Evolutionary conservation across 208 protist genomes (phyloP), one percentile per base, ranked within the genome.

Genomic region (Endotrypanum monterogeii): DNA sequence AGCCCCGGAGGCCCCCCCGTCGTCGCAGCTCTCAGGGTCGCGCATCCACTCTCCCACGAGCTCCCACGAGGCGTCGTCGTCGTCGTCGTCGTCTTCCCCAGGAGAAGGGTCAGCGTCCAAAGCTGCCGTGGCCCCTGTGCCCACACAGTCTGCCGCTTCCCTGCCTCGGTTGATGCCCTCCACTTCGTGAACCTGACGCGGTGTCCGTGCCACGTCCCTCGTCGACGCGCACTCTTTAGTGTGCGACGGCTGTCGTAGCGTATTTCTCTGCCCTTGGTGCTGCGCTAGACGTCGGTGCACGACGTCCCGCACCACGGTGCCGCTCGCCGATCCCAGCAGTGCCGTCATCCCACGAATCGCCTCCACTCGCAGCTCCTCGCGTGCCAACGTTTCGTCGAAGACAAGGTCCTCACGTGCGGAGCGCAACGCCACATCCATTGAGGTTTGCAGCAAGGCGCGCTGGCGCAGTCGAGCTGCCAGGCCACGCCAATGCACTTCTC

Each of bases 401-500:
- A 48, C 0, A 8, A 72, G 7, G 23, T 80, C 76, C 0, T 75
- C 70, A n/a, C 73, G n/a, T 25, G 77, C 77, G 25, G 51, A 23
- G 39, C 41, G 44, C 18, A 82, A 48, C 12, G 62, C 66, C 35
- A 76, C 28, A 37, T 67, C 3, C 16, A 51, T 32, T 4, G 65
- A 37, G 16, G 44, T 2, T 37, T 52, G 48, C 75, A 76, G 60
- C n/a, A 76, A 28, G 55, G 41, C 70, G 57, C 55, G 23, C 55
- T 76, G 69, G 44, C 76, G 76, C 70, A 80, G 56, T 20, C 71
- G 76, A 7, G 63, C 76, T n/a, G 76, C 76, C 32, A 80, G 28
- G 14, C 76, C 71, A 41, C 70, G 67, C 37, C 51, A 44, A 48
- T 76, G 65, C 44, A 80, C 63, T 23, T 80, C 76, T 14, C 52